Evolutionary conservation across 805 yeast genomes (phyloP), one percentile per base, ranked within the genome.

Genomic region (Metschnikowia lochheadii): DNA sequence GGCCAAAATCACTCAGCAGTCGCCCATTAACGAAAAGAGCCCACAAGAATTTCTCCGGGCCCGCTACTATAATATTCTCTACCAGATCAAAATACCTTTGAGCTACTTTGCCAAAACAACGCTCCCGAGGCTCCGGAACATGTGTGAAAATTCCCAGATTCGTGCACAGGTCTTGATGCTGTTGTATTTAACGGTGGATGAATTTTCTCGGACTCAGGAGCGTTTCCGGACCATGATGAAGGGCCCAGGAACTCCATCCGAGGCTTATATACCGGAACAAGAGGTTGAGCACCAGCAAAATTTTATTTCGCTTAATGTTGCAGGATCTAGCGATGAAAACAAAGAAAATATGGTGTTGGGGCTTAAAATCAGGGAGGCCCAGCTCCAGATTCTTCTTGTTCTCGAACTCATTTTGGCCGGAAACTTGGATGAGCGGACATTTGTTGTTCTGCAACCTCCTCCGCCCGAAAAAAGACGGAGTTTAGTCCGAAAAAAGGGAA

Each of bases 341-440:
- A 38, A 67, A 1, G 58, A 57, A 1, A 69, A 64, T 14, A 52
- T 77, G 1, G 58, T 70, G 2, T 61, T 67, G 36, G 71, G 74
- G 36, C 65, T 81, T 51, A 82, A 81, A 54, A 67, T 78, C 2
- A 65, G 85, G 34, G 86, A 82, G 54, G 77, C 83, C 1, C 84
- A 81, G 53, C 59, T 82, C 32, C 86, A 82, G 57, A 66, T 80
- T 0, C 56, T 82, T 2, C 52, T 80, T 0, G 53, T 78, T 2
- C 56, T 82, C 38, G 86, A 82, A 55, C 49, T 79, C 3, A 61
- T 81, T 2, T 54, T 62, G 20, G 44, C 66, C 10, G 60, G 68
- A 50, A 63, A 61, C 5, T 52, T 72, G 6, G 75, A 74, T 48
- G 78, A 68, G 60, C 60, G 52, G 64, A 54, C 17, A 73, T 66